Base-by-base conservation (phyloP, 257 asterid genomes). In the Penstemon barbatus region DNA sequence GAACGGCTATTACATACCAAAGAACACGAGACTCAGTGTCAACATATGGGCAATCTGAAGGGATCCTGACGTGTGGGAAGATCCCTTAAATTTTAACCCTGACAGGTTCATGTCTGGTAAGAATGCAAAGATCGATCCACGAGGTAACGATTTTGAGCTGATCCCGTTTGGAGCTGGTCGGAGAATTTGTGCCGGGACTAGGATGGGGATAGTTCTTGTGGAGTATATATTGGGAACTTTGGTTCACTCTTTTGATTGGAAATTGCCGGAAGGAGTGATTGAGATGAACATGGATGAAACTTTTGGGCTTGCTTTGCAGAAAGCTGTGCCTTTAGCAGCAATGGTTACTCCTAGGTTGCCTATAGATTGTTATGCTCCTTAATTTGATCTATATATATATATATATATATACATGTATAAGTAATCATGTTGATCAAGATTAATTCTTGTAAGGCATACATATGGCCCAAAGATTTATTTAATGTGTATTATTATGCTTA, bases 21-120 rank as follows among this genome's bases (percentile, higher is more conserved):
- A 82, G 56, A 60, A 73, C 41, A 84, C 87, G 0, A 64, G 82
- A 37, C 79, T 84, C 5, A 77, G 79, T 6, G 85, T 84, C 9
- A 82, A 84, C 71, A 82, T 82, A 51, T 82, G 90, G 90, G 87
- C 90, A 0, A 84, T 84, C 7, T 85, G 90, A 36, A 67, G 85
- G 68, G 85, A 84, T 9, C 82, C 85, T 0, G 12, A 71, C 1
- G 82, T 82, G 43, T 84, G 89, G 85, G 85, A 82, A 53, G 73
- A 84, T 58, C 87, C 87, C 0, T 48, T 77, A 0, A 80, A 77
- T 3, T 84, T 84, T 39, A 54, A 68, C 13, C 90, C 84, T 0
- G 87, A 77, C 6, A 73, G 85, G 6, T 84, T 84, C 11, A 5
- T 80, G 70, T 53, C 52, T 0, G 80, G 71, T 0, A 65, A 18